Evolutionary conservation across 1,139 yeast species (phyloP).

Genomic region (Magnusiomyces fungicola): DNA sequence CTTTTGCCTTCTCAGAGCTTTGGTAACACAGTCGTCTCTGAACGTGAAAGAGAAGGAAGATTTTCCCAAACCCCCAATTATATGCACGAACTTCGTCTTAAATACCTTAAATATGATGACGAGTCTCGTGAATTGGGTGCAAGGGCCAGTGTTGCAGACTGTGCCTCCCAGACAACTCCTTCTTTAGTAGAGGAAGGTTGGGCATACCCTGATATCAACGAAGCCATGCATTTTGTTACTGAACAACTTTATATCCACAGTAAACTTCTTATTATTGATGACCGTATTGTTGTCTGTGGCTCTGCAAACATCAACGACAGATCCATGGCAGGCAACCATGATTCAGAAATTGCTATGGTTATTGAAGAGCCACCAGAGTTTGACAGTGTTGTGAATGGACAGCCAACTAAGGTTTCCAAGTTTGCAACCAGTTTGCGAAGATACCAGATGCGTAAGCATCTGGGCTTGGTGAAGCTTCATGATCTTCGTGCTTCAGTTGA

Average conservation of each 20-base stretch:
- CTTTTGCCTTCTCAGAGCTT: constrained; percentile 10
- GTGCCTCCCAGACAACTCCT: constrained; percentile 13
- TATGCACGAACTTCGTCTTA: constrained; percentile 1
- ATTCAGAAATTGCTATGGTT: constrained; percentile 18
- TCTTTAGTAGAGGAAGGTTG: constrained; percentile 14
- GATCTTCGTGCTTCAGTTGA: constrained; percentile 10
- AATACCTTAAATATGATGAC: constrained; percentile 8
- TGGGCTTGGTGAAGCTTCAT: constrained; percentile 17
- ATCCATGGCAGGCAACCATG: constrained; percentile 18
- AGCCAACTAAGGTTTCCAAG: constrained; percentile 11
- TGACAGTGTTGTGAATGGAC: constrained; percentile 12
- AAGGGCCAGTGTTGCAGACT: constrained; percentile 11
- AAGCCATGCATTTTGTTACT: constrained; percentile 18
- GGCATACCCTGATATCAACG: constrained; percentile 12
- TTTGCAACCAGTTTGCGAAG: constrained; percentile 17
- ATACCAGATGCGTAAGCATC: constrained; percentile 17
- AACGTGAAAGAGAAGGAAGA: not conserved
- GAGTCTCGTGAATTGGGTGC: constrained; percentile 8
- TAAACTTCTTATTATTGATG: constrained; percentile 20
- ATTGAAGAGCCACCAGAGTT: constrained; percentile 15
- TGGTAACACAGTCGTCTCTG: not conserved
- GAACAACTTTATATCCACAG: constrained; percentile 20
- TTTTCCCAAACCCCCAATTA: constrained; percentile 12
- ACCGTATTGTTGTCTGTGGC: constrained; percentile 17
- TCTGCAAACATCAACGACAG: constrained; percentile 22